These are phyloP conservation scores for Nannizziopsis arthrosporioides DNA, from an alignment of 2,329 filamentous ascomycete species.

Conservation along the genomic window DNA sequence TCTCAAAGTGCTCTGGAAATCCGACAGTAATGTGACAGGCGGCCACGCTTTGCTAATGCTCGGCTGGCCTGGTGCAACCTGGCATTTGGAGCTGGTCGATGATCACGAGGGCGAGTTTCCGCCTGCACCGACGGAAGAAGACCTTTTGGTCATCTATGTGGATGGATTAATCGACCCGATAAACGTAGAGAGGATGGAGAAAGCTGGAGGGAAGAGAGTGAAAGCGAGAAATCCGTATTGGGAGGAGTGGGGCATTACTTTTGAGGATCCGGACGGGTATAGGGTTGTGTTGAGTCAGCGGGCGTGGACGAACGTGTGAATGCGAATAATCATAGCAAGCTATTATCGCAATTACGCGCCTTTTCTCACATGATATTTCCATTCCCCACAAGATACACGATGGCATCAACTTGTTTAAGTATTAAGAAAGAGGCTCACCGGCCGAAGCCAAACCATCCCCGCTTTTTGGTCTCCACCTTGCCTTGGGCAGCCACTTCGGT, in stretches of 20 bases:
- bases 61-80: constrained; percentile 28
- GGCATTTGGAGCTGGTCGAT: constrained; percentile 39
- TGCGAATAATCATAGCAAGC: not conserved
- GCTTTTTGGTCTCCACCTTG: constrained; percentile 51
- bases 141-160: constrained; percentile 37
- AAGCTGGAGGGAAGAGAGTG: constrained; percentile 27
- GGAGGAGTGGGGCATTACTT: constrained; percentile 36
- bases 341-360: not conserved
- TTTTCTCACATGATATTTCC: not conserved
- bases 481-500: constrained; percentile 25
- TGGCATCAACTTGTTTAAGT: not conserved
- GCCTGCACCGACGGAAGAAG: constrained; percentile 33
- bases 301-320: constrained; percentile 6
- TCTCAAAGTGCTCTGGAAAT: constrained; percentile 27
- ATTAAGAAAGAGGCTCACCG: constrained; percentile 21
- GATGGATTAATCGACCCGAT: constrained; percentile 23
- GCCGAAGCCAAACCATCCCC: constrained; percentile 66
- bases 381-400: not conserved
- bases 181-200: constrained; percentile 26
- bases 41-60: constrained; percentile 36
- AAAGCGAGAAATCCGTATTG: constrained; percentile 37
- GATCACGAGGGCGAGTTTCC: constrained; percentile 21
- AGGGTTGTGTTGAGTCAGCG: constrained; percentile 28
- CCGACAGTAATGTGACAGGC: constrained; percentile 27
- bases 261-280: constrained; percentile 39